Evolutionary conservation across 1,284 basidiomycete genomes (phyloP).

Genomic region (Trametes versicolor): DNA sequence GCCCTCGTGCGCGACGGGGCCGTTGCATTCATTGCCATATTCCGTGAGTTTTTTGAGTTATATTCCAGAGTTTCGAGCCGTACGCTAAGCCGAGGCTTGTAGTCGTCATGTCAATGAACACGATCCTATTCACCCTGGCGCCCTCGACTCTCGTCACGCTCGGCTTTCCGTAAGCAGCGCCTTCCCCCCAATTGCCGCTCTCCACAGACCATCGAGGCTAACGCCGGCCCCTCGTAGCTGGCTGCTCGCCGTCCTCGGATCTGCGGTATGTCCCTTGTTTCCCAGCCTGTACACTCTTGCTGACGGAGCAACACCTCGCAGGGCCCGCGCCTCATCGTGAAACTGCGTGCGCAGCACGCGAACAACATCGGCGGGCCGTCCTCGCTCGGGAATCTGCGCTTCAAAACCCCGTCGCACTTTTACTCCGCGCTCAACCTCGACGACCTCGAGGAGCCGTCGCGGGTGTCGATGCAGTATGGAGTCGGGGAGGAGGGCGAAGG

Average conservation of each 20-base stretch:
- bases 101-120: conserved; percentile 42
- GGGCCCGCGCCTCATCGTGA: conserved; percentile 43
- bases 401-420: conserved; percentile 24
- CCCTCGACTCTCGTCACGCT: conserved; percentile 38
- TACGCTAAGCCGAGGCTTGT: neutral
- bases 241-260: conserved; percentile 40
- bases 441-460: conserved; percentile 10
- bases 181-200: neutral
- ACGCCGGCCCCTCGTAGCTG: conserved; percentile 30
- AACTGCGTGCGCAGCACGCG: conserved; percentile 35
- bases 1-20: conserved; percentile 51
- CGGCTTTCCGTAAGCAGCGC: conserved; percentile 40
- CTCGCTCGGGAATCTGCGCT: conserved; percentile 22
- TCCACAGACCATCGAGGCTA: neutral
- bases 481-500: neutral
- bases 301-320: conserved; percentile 6
- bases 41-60: conserved; percentile 33
- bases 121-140: conserved; percentile 40
- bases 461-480: neutral
- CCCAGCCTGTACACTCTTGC: neutral
- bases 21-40: conserved; percentile 41
- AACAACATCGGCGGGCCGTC: conserved; percentile 19
- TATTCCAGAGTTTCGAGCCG: no score
- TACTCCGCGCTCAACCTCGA: conserved; percentile 31
- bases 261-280: conserved; percentile 30